These are phyloP conservation scores for Russula earlei DNA, from an alignment of 768 basidiomycete species.

Conservation along the genomic window DNA sequence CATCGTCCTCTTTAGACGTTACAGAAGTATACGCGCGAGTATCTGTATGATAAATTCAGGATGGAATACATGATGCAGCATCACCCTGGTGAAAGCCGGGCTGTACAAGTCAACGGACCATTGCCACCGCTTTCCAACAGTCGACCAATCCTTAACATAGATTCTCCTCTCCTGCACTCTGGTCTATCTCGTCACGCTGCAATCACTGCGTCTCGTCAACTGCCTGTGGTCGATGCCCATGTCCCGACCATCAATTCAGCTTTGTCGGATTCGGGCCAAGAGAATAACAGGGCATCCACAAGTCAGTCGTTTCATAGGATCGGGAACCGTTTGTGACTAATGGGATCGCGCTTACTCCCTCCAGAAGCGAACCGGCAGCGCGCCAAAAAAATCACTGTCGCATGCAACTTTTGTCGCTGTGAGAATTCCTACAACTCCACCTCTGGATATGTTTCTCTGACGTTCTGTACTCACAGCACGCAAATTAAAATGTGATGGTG, in stretches of 20 bases:
- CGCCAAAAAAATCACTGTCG: conserved; percentile 80
- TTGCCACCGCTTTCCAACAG: conserved; percentile 26
- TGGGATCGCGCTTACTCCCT: conserved; percentile 14
- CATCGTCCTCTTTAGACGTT: conserved; percentile 45
- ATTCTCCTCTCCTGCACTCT: conserved; percentile 12
- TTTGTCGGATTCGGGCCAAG: conserved; percentile 19
- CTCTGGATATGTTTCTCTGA: conserved; percentile 18
- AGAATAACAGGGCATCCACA: conserved; percentile 28
- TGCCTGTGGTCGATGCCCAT: conserved; percentile 27
- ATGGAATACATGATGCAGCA: conserved; percentile 47
- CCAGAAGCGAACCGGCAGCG: conserved; percentile 55
- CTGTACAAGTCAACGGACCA: conserved; percentile 22
- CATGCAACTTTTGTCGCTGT: conserved; percentile 90
- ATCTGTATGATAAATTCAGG: conserved; percentile 72
- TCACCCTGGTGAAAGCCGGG: conserved; percentile 6
- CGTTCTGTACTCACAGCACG: conserved; percentile 42
- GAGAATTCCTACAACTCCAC: conserved; percentile 22
- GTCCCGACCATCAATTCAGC: conserved; percentile 12
- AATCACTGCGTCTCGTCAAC: conserved; percentile 33
- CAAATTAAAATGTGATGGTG: conserved; percentile 84
- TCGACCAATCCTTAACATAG: conserved; percentile 19
- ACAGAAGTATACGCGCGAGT: conserved; percentile 76
- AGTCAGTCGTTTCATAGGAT: conserved; percentile 28
- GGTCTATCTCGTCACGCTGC: conserved; percentile 18
- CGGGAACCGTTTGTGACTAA: conserved; percentile 15